Percentiles rank a stretch among this genome's conserved stretches.
Conservation (phyloP, 768 basidiomycete species). For the Termitomyces sp. region DNA sequence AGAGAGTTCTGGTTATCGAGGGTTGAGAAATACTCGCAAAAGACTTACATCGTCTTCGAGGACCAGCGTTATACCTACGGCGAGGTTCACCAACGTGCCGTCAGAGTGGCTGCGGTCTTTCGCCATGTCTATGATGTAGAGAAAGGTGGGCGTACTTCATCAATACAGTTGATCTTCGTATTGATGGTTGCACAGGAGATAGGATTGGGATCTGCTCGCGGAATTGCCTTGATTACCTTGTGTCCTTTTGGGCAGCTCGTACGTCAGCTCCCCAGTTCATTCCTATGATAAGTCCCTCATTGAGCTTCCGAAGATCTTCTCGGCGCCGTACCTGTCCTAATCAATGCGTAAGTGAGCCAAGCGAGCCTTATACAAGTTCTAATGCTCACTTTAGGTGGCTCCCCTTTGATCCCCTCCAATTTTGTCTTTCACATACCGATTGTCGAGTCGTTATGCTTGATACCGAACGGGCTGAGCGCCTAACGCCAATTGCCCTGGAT, state of each 20-base stretch:
- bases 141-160: conserved; percentile 36
- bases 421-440: conserved; percentile 52
- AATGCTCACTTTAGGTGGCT: conserved; percentile 40
- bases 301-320: conserved; percentile 42
- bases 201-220: conserved; percentile 61
- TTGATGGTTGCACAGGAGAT: conserved; percentile 35
- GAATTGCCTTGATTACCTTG: conserved; percentile 59
- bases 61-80: conserved; percentile 44
- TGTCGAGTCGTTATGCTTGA: conserved; percentile 59
- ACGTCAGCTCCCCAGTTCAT: conserved; percentile 18
- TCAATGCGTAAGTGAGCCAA: conserved; percentile 49
- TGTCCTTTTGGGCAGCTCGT: conserved; percentile 64
- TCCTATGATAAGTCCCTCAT: conserved; percentile 8
- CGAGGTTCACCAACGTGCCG: conserved; percentile 41
- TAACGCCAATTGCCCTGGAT: conserved; percentile 32
- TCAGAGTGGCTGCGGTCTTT: conserved; percentile 43
- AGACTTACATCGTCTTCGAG: conserved; percentile 60
- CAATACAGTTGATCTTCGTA: background rate
- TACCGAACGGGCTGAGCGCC: conserved; percentile 47
- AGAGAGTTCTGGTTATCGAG: conserved; percentile 52
- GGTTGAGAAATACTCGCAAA: conserved; percentile 35
- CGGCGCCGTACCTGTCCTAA: conserved; percentile 57
- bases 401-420: conserved; percentile 43
- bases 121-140: conserved; percentile 41
- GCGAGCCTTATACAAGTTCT: conserved; percentile 1